These are phyloP conservation scores for Tarenaya hassleriana DNA, from an alignment of 345 rosid genomes.

Conservation along the genomic window DNA sequence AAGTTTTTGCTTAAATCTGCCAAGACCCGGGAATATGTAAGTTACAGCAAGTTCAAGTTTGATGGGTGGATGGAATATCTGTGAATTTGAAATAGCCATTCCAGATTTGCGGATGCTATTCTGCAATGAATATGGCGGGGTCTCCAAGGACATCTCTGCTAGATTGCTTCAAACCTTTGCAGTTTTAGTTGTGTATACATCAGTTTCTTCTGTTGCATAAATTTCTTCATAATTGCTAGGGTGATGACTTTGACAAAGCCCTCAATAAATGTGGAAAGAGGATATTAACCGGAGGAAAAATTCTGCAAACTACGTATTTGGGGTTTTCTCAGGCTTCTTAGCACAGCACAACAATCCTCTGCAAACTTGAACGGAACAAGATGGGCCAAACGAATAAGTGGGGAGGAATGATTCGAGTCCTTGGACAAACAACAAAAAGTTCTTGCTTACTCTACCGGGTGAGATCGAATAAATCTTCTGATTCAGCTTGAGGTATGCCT, in stretches of 20 bases:
- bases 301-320: slow-evolving; percentile 14
- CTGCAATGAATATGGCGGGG: slow-evolving; percentile 5
- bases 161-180: neutral
- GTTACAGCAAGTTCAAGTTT: slow-evolving; percentile 15
- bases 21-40: slow-evolving; percentile 15
- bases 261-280: slow-evolving; percentile 2
- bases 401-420: neutral
- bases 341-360: slow-evolving; percentile 4
- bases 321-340: slow-evolving; percentile 6
- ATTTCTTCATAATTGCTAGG: neutral
- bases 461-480: too few relatives aligned
- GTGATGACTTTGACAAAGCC: neutral
- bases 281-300: slow-evolving; percentile 6
- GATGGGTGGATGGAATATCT: slow-evolving; percentile 1
- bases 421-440: neutral
- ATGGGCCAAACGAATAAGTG: slow-evolving; percentile 3
- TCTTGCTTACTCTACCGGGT: too few relatives aligned
- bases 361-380: slow-evolving; percentile 14
- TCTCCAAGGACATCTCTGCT: slow-evolving; percentile 13
- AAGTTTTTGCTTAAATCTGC: slow-evolving; percentile 18
- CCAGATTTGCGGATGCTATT: slow-evolving; percentile 10
- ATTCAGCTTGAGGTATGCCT: too few relatives aligned
- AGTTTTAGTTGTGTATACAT: too few relatives aligned
- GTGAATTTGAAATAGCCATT: slow-evolving; percentile 1
- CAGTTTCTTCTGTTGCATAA: too few relatives aligned